Evolutionary conservation across 2,329 filamentous ascomycete species (phyloP), one percentile per base, ranked within the genome.

Genomic region (Pseudogymnoascus sp.): DNA sequence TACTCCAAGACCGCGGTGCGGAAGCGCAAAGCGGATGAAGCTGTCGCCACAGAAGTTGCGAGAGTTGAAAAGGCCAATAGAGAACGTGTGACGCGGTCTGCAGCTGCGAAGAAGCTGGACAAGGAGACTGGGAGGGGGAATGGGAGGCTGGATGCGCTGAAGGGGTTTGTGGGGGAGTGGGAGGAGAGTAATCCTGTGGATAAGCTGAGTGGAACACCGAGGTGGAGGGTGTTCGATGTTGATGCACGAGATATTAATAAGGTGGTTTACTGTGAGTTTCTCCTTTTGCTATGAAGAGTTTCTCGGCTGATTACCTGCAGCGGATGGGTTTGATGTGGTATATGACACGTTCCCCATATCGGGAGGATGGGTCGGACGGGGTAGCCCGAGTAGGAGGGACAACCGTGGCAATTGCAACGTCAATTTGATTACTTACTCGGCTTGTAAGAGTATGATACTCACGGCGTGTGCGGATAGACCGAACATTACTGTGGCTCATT

Each of bases 1-100:
- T 87, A 84, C 74, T 82, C 83, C 7, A 72, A 76, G n/a, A 75
- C 81, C 48, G 77, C 77, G 5, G 80, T 86, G 60, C 85, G 82
- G 71, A 76, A 76, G 64, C 81, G 81, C 58, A 77, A 77, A 62
- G 74, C 79, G 30, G 74, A 79, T 34, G 69, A 74, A 59, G 70
- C 70, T 19, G 69, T 70, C 2, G 58, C 58, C 30, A 58, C 58
- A 8, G 13, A 60, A 30, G 41, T 13, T 57, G 35, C 45, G 10
- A 45, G 57, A 3, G 30, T 48, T 10, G 13, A 39, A 13, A 34
- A 30, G 35, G 58, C 60, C 35, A 62, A 65, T 34, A 61, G 52
- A 57, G 63, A 62, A n/a, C 63, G 65, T 3, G 65, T 70, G 21
- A 62, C 57, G 23, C 63, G 61, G 23, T 63, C 67, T 8, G 52